phyloP scores from a whole-genome alignment of 208 protist genomes.

The Trypanosoma theileri region DNA sequence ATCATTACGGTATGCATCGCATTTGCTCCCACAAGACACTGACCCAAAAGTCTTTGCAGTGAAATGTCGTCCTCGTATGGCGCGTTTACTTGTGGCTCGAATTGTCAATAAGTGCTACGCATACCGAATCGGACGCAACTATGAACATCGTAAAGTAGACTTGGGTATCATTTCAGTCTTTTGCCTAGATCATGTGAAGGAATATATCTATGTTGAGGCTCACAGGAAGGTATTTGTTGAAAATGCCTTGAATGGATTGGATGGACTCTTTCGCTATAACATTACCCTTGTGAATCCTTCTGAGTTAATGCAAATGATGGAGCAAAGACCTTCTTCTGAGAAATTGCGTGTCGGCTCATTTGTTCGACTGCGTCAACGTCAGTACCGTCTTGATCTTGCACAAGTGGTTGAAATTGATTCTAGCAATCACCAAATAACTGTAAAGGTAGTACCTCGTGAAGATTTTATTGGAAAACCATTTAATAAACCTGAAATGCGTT shows the following conservation, averaged over 20 bases:
- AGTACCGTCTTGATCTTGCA: constrained; percentile 84
- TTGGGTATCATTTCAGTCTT: constrained; percentile 93
- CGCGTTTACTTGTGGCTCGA: constrained; percentile 80
- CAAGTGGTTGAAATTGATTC: constrained; percentile 68
- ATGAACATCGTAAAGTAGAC: constrained; percentile 74
- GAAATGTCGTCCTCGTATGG: constrained; percentile 84
- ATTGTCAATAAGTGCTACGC: constrained; percentile 93
- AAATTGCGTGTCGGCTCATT: constrained; percentile 76
- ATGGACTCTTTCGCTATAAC: constrained; percentile 82
- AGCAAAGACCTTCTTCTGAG: constrained; percentile 63
- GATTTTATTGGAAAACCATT: constrained; percentile 85
- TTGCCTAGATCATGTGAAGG: constrained; percentile 86
- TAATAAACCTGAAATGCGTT: constrained; percentile 63
- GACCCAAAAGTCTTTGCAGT: constrained; percentile 92
- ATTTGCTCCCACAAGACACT: constrained; percentile 66
- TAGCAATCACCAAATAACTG: constrained; percentile 61
- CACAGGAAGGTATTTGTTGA: constrained; percentile 89
- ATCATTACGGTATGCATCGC: constrained; percentile 68
- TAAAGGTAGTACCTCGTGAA: constrained; percentile 83
- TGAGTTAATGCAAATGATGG: constrained; percentile 90
- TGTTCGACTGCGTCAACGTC: constrained; percentile 79
- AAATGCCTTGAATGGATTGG: constrained; percentile 85
- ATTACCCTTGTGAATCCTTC: constrained; percentile 84
- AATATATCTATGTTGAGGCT: constrained; percentile 93
- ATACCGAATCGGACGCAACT: constrained; percentile 81